phyloP scores from a whole-genome alignment of 176 grass and related monocot genomes.

The Calamus simplicifolius region DNA sequence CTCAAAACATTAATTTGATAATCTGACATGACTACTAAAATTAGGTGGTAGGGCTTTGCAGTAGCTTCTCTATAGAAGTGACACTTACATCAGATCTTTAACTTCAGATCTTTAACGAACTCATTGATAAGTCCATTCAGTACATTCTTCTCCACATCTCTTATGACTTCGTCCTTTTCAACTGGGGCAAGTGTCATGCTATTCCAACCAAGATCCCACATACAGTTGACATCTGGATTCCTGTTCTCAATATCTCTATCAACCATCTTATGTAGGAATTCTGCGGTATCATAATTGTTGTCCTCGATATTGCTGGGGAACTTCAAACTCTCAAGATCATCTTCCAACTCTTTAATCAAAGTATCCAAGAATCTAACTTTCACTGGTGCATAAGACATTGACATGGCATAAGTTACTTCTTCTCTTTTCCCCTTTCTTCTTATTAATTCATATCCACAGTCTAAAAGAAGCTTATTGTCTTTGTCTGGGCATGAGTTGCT shows the following conservation, averaged over 20 bases:
- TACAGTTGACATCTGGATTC: constrained; percentile 61
- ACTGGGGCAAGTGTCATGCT: constrained; percentile 9
- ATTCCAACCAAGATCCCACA: constrained; percentile 84
- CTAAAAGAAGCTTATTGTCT: constrained; percentile 44
- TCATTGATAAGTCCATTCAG: constrained; percentile 68
- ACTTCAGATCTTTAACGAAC: constrained; percentile 52
- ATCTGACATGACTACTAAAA: too few relatives aligned
- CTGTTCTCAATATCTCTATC: constrained; percentile 42
- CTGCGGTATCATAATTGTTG: constrained; percentile 13
- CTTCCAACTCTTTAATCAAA: constrained; percentile 67
- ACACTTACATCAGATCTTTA: too few relatives aligned
- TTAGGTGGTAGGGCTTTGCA: too few relatives aligned
- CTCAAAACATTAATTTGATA: too few relatives aligned
- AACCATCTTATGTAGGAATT: constrained; percentile 38
- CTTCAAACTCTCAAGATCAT: constrained; percentile 50
- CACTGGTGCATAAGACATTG: not conserved
- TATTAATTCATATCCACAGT: constrained; percentile 45
- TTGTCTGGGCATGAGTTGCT: constrained; percentile 31
- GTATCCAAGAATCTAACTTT: constrained; percentile 31
- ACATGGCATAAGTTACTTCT: constrained; percentile 17
- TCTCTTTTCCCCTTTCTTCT: constrained; percentile 56
- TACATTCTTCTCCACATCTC: constrained; percentile 66
- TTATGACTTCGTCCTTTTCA: constrained; percentile 42
- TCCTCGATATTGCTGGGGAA: constrained; percentile 16
- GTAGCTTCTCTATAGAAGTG: too few relatives aligned